Evolutionary conservation across 78 protist species (phyloP), one percentile per base, ranked within the genome.

Genomic region (Dictyostelium intermedium): DNA sequence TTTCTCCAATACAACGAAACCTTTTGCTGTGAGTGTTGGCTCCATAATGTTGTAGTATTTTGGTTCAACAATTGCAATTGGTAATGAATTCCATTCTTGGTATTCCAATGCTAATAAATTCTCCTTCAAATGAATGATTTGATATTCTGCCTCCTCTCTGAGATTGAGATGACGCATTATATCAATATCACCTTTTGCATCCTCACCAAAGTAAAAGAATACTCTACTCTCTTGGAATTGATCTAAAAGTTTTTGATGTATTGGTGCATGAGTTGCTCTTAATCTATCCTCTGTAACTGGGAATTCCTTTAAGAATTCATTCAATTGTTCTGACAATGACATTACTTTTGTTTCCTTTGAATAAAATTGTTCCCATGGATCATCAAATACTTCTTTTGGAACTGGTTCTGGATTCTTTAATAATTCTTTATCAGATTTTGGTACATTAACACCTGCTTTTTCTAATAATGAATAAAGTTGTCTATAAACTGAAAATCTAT

Each of bases 111-210:
- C 69, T 32, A 61, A 25, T 5, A 89, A 79, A 27, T 89, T 30
- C 2, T 66, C 27, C 63, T 80, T 78, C 32, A 89, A 25, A 43
- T 89, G 94, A 25, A 81, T 14, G 47, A 89, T 43, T 80, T 89
- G 83, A 34, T 39, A 20, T n/a, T 89, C 87, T 9, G 82, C 87
- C 14, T 50, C 43, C 18, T 89, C 83, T 37, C 94, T 43, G 3
- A 45, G 37, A 11, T 85, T 85, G 1, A 78, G 35, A 41, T 34
- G 32, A 70, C 87, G 94, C 87, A 89, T 78, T 9, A 27, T 39
- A 66, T 80, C 84, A 14, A 80, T 9, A 66, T 89, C 94, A 70
- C 94, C 94, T 43, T 89, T 89, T n/a, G 45, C 45, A n/a, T 60
- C 8, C n/a, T 89, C 87, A 8, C 83, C 69, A 41, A 80, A 80